Conservation (phyloP, 2,329 filamentous ascomycete species). For the Penicillium expansum region DNA sequence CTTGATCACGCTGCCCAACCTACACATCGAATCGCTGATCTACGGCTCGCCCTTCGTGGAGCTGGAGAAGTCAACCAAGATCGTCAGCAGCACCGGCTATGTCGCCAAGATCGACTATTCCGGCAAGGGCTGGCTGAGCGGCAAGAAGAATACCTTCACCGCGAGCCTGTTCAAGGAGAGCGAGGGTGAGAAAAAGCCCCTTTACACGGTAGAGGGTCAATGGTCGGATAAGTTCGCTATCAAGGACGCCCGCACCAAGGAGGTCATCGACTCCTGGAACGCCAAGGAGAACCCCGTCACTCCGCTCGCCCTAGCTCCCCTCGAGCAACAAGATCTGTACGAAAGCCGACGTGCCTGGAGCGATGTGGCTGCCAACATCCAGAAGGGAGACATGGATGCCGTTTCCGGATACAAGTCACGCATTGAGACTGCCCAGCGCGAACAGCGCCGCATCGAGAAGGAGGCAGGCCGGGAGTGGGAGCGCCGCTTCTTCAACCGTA, state of each 20-base stretch:
- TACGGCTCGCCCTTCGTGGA: constrained; percentile 76
- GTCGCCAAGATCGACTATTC: constrained; percentile 88
- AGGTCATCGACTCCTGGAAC: constrained; percentile 59
- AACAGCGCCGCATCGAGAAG: constrained; percentile 69
- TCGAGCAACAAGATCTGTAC: constrained; percentile 79
- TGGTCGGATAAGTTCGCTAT: constrained; percentile 85
- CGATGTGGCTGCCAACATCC: constrained; percentile 78
- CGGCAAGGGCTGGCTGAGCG: constrained; percentile 89
- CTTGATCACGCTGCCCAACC: constrained; percentile 83
- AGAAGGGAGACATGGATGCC: constrained; percentile 77
- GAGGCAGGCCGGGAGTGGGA: constrained; percentile 76
- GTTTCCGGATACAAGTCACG: constrained; percentile 77
- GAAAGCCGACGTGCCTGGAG: constrained; percentile 87
- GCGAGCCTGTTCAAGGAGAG: constrained; percentile 69
- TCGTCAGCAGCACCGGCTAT: constrained; percentile 81
- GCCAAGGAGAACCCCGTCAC: constrained; percentile 59
- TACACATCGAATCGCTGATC: constrained; percentile 93
- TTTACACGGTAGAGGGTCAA: constrained; percentile 81
- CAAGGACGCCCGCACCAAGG: constrained; percentile 60
- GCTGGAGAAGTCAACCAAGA: constrained; percentile 79
- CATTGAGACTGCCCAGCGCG: constrained; percentile 86
- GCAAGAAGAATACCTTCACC: constrained; percentile 89
- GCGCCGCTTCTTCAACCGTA: constrained; percentile 70
- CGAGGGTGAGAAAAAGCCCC: constrained; percentile 63
- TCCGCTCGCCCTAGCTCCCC: constrained; percentile 66